Conservation (phyloP, 2,329 filamentous ascomycete species). For the Tothia fuscella region DNA sequence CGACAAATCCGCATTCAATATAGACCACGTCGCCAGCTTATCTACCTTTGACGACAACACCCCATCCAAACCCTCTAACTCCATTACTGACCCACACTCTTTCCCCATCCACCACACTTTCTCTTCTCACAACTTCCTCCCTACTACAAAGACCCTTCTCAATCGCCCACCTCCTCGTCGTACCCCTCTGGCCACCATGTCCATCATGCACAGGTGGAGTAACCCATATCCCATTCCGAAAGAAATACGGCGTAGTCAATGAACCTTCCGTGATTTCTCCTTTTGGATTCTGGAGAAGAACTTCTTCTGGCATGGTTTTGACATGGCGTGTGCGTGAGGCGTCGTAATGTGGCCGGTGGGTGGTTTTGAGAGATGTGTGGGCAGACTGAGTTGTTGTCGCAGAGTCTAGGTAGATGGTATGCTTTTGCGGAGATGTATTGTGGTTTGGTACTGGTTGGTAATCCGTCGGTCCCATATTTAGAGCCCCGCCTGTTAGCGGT, state of each 20-base stretch:
- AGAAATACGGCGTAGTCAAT: constrained; percentile 72
- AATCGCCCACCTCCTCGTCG: constrained; percentile 73
- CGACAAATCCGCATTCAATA: no score
- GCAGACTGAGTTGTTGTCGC: constrained; percentile 39
- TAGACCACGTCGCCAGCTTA: no score
- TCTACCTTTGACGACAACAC: no score
- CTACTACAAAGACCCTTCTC: constrained; percentile 56
- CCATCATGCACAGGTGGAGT: constrained; percentile 53
- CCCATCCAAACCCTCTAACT: constrained; percentile 55
- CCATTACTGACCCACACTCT: constrained; percentile 83
- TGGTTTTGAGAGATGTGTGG: constrained; percentile 84
- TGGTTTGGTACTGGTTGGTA: constrained; percentile 11
- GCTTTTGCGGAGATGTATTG: constrained; percentile 12
- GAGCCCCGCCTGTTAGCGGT: constrained; percentile 24
- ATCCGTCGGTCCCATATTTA: constrained; percentile 21
- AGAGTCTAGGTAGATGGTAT: constrained; percentile 40
- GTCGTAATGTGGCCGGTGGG: constrained; percentile 59
- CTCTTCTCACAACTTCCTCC: constrained; percentile 41
- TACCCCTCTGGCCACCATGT: constrained; percentile 69
- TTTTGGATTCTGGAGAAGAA: constrained; percentile 57
- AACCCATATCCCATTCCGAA: constrained; percentile 59
- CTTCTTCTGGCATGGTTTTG: constrained; percentile 44
- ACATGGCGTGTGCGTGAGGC: constrained; percentile 54
- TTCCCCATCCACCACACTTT: constrained; percentile 58
- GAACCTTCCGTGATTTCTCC: constrained; percentile 74